phyloP scores from a whole-genome alignment of 73 alveolate genomes.

The Paramecium octaurelia region DNA sequence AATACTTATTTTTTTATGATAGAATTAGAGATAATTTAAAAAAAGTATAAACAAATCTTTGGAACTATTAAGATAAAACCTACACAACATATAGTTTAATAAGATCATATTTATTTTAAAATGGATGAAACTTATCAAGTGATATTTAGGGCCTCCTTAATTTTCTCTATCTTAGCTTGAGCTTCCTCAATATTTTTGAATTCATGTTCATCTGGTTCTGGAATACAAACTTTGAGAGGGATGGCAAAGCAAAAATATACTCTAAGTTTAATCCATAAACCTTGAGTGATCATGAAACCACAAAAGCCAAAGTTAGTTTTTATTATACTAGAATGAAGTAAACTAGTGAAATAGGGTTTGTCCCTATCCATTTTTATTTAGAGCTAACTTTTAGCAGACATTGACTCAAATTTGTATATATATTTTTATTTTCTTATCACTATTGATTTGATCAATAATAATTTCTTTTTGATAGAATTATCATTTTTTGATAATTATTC shows the following conservation, averaged over 20 bases:
- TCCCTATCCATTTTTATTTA: background rate
- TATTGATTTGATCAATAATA: background rate
- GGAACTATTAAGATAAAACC: background rate
- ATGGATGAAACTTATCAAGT: no score
- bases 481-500: background rate
- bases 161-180: background rate
- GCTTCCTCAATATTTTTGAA: background rate
- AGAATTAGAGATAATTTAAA: background rate
- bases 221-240: background rate
- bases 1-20: background rate
- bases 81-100: no score
- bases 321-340: background rate
- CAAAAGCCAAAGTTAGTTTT: background rate
- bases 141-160: background rate
- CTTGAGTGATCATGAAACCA: background rate
- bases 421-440: background rate
- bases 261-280: background rate
- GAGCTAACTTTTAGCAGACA: background rate
- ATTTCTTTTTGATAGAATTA: background rate
- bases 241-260: background rate
- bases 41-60: background rate
- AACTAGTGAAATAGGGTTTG: background rate
- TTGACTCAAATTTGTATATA: background rate
- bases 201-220: background rate
- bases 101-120: no score